A percentile compares a stretch with the other conserved stretches of the same genome.
These are phyloP conservation scores for Russula virescens DNA, from an alignment of 768 basidiomycete species.

Conservation along the genomic window DNA sequence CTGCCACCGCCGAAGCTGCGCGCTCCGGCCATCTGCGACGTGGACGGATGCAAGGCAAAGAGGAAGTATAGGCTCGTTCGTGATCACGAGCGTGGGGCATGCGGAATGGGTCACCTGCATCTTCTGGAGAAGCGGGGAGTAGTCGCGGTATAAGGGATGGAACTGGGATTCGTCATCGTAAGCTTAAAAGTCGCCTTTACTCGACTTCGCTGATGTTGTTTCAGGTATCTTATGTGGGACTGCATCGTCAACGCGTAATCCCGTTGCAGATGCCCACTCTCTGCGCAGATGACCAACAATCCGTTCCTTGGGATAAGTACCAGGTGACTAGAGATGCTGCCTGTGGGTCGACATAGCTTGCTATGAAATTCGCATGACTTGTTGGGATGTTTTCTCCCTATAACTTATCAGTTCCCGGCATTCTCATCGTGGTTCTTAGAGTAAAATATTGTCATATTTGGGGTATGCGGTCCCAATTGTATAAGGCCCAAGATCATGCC, in stretches of 20 bases:
- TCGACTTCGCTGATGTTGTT: background rate
- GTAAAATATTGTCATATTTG: too few relatives aligned
- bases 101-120: constrained; percentile 62
- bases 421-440: too few relatives aligned
- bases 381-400: too few relatives aligned
- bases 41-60: constrained; percentile 47
- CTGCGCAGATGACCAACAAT: background rate
- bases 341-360: too few relatives aligned
- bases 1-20: background rate
- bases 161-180: background rate
- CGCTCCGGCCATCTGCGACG: constrained; percentile 40
- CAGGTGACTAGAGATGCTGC: too few relatives aligned
- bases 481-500: too few relatives aligned
- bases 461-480: too few relatives aligned
- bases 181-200: background rate
- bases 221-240: background rate
- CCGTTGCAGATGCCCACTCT: too few relatives aligned
- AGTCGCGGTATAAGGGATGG: background rate
- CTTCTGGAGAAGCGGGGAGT: constrained; percentile 36
- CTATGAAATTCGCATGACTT: too few relatives aligned
- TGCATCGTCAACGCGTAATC: background rate
- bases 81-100: constrained; percentile 58
- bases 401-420: too few relatives aligned
- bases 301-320: background rate
- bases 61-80: constrained; percentile 63